These are phyloP conservation scores for Pisolithus albus DNA, from an alignment of 768 basidiomycete species.

Conservation along the genomic window DNA sequence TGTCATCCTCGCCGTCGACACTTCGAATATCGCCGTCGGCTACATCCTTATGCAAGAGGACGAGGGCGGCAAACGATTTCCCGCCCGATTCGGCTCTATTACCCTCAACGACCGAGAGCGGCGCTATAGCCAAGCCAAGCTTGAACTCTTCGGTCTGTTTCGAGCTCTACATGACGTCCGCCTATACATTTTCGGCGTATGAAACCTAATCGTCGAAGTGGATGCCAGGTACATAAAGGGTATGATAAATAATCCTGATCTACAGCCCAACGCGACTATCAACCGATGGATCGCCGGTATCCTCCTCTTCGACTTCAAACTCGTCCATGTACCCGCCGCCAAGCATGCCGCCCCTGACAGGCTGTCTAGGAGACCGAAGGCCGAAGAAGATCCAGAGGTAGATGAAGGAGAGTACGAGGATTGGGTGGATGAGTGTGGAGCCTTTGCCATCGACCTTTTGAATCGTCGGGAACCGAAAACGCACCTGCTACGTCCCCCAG, in stretches of 20 bases:
- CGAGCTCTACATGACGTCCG: neutral
- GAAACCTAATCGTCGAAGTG: neutral
- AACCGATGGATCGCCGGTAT: neutral
- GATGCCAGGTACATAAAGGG: neutral
- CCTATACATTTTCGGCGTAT: neutral
- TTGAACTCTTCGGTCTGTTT: slow-evolving; percentile 14
- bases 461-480: neutral
- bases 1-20: slow-evolving; percentile 15
- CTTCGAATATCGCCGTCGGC: slow-evolving; percentile 27
- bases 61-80: slow-evolving; percentile 11
- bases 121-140: slow-evolving; percentile 17
- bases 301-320: neutral
- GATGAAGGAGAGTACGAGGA: neutral
- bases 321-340: neutral
- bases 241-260: neutral
- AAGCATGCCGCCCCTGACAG: neutral
- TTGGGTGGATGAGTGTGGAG: neutral
- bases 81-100: slow-evolving; percentile 33
- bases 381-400: neutral
- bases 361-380: neutral
- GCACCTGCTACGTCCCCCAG: neutral
- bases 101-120: slow-evolving; percentile 22
- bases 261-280: neutral
- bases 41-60: slow-evolving; percentile 19
- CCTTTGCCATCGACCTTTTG: neutral